phyloP scores from a whole-genome alignment of 257 asterid species.

The Nicotiana tabacum region DNA sequence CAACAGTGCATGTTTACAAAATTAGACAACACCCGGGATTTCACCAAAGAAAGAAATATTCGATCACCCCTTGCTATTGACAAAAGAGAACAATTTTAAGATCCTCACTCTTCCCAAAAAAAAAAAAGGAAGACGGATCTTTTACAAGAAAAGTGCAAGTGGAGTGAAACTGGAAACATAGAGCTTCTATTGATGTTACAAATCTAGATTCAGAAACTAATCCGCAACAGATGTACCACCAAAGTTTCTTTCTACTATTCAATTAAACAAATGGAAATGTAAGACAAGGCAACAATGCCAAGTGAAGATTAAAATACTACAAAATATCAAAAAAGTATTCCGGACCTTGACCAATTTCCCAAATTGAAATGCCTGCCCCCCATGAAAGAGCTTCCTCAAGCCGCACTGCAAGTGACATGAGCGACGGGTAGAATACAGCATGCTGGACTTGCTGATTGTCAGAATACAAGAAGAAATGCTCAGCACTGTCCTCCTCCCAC shows the following conservation, averaged over 20 bases:
- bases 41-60: not conserved
- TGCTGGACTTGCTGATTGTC: slow-evolving; percentile 57
- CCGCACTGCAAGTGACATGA: slow-evolving; percentile 57
- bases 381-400: slow-evolving; percentile 73
- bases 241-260: not conserved
- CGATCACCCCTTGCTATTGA: not conserved
- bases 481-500: slow-evolving; percentile 90
- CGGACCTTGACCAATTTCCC: slow-evolving; percentile 98
- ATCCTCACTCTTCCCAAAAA: not conserved
- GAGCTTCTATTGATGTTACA: not conserved
- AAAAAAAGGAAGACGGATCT: not conserved
- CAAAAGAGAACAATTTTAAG: not conserved
- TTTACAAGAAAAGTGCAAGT: not conserved
- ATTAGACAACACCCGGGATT: not conserved
- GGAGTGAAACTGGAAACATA: not conserved
- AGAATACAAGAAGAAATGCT: slow-evolving; percentile 76
- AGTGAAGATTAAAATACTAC: slow-evolving; percentile 21
- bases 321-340: slow-evolving; percentile 70
- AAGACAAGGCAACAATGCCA: not conserved
- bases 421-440: slow-evolving; percentile 81
- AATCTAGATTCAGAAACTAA: not conserved
- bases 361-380: slow-evolving; percentile 84
- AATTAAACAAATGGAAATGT: not conserved
- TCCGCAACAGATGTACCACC: not conserved
- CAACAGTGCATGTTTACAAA: not conserved